phyloP scores from a whole-genome alignment of 345 rosid species.

The Brassica rapa region DNA sequence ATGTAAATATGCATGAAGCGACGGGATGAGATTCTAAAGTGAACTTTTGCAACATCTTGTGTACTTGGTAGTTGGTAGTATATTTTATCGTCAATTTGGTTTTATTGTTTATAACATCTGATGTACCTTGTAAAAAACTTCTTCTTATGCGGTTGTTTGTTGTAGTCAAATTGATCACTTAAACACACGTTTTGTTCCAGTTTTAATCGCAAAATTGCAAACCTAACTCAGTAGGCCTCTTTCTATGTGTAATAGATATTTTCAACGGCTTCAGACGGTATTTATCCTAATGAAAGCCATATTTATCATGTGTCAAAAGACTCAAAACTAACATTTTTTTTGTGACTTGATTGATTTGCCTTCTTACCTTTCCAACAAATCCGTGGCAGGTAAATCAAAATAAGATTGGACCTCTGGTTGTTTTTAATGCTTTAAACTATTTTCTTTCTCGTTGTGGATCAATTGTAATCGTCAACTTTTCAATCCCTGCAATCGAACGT shows the following conservation, averaged over 20 bases:
- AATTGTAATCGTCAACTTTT: not conserved
- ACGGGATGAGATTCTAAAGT: not conserved
- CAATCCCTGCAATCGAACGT: not conserved
- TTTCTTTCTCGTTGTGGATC: not conserved
- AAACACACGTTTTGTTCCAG: not conserved
- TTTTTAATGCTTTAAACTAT: not conserved
- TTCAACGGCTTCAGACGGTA: not conserved
- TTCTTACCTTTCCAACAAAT: not conserved
- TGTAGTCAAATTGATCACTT: slow-evolving; percentile 10
- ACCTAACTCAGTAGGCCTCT: not conserved
- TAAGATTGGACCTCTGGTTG: not conserved
- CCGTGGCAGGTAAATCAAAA: slow-evolving; percentile 13
- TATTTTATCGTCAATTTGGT: slow-evolving; percentile 3
- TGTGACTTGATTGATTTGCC: not conserved
- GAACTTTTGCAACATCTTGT: not conserved
- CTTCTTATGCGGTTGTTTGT: slow-evolving; percentile 1
- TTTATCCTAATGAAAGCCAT: not conserved
- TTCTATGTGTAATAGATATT: not conserved
- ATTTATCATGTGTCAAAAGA: not conserved
- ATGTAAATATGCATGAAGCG: not conserved
- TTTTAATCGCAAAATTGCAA: not conserved
- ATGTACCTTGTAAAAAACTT: slow-evolving; percentile 22
- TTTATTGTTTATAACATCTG: slow-evolving; percentile 3
- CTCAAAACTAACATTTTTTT: not conserved
- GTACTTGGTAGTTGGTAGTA: not conserved